These are phyloP conservation scores for Clathrus columnatus DNA, from an alignment of 768 basidiomycete genomes.

Conservation along the genomic window DNA sequence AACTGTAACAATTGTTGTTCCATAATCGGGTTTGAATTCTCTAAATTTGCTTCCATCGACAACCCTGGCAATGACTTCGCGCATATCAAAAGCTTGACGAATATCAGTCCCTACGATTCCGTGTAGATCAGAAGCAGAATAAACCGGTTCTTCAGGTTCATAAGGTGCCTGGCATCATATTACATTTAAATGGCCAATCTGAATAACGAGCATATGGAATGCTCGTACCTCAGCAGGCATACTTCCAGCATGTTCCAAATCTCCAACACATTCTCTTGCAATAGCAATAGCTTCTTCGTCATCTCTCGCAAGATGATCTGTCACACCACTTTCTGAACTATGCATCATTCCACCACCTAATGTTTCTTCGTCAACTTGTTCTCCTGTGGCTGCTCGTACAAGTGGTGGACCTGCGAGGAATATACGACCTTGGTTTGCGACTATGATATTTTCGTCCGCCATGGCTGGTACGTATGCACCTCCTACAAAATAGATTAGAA, in stretches of 20 bases:
- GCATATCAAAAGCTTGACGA: slow-evolving; percentile 85
- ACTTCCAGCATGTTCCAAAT: slow-evolving; percentile 59
- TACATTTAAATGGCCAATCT: not conserved
- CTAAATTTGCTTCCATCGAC: slow-evolving; percentile 88
- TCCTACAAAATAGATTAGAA: slow-evolving; percentile 32
- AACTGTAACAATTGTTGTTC: slow-evolving; percentile 75
- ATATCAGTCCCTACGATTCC: slow-evolving; percentile 89
- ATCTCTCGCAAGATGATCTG: slow-evolving; percentile 77
- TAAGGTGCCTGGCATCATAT: slow-evolving; percentile 42
- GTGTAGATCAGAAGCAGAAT: slow-evolving; percentile 73
- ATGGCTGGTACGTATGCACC: slow-evolving; percentile 95
- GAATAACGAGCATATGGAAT: too few relatives aligned
- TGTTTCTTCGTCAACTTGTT: slow-evolving; percentile 86
- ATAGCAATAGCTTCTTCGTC: slow-evolving; percentile 82
- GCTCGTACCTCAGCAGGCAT: slow-evolving; percentile 41
- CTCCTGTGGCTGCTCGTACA: slow-evolving; percentile 91
- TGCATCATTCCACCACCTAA: slow-evolving; percentile 90
- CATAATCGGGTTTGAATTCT: slow-evolving; percentile 96
- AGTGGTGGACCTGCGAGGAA: slow-evolving; percentile 93
- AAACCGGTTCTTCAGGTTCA: slow-evolving; percentile 62
- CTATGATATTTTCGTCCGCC: slow-evolving; percentile 91
- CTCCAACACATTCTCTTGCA: slow-evolving; percentile 67
- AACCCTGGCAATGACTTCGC: slow-evolving; percentile 84
- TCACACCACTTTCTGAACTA: slow-evolving; percentile 83
- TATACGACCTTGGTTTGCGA: slow-evolving; percentile 84